A percentile compares a stretch with the other conserved stretches of the same genome.
Conservation (phyloP, 148 eudicot genomes). For the Cornus kousa region DNA sequence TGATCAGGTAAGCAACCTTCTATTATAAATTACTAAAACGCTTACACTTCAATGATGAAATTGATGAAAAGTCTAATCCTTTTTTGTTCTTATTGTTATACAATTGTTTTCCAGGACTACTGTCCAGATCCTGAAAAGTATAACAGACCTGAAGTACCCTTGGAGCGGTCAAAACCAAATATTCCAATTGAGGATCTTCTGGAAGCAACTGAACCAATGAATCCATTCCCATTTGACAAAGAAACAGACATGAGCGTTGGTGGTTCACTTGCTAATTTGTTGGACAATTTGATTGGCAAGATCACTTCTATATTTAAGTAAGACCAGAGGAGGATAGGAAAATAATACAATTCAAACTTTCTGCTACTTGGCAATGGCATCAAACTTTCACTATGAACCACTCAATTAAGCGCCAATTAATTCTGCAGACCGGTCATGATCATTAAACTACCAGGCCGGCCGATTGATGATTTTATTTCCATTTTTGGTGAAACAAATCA, state of each 20-base stretch:
- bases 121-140: conserved; percentile 42
- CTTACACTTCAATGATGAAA: not conserved
- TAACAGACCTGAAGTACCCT: conserved; percentile 27
- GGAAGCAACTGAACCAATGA: conserved; percentile 52
- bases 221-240: conserved; percentile 52
- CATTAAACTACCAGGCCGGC: not conserved
- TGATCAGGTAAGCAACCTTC: conserved; percentile 45
- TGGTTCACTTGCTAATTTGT: conserved; percentile 35
- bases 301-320: conserved; percentile 18
- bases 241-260: conserved; percentile 66
- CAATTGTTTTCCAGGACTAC: conserved; percentile 38
- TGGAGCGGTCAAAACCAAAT: conserved; percentile 51
- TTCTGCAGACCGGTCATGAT: not conserved
- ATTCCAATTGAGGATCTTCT: conserved; percentile 47
- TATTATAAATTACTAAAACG: not conserved
- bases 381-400: no score
- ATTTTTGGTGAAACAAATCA: not conserved
- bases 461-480: no score
- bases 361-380: no score
- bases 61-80: not conserved
- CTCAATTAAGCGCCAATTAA: no score
- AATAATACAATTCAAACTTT: not conserved
- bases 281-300: conserved; percentile 24
- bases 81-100: not conserved
- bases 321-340: not conserved